These are phyloP conservation scores for Cenococcum geophilum DNA, from an alignment of 495 filamentous ascomycete genomes.

Conservation along the genomic window DNA sequence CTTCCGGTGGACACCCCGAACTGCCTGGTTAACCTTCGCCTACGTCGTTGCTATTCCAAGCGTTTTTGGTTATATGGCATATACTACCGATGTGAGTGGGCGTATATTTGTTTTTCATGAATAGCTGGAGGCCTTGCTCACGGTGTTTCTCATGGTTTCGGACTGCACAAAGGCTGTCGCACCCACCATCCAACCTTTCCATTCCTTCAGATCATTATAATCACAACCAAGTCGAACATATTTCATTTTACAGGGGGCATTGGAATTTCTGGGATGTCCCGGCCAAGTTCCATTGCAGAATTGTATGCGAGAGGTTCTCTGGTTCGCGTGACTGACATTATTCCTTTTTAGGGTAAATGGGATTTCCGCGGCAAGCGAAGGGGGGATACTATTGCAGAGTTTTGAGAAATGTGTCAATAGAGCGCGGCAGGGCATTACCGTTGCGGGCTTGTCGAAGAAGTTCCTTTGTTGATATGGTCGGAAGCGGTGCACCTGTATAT, in stretches of 20 bases:
- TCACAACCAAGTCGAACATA: too few relatives aligned
- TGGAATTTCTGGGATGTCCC: not conserved
- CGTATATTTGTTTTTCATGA: not conserved
- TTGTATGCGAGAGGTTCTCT: not conserved
- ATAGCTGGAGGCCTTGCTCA: not conserved
- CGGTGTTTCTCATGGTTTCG: not conserved
- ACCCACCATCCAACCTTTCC: too few relatives aligned
- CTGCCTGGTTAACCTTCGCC: slow-evolving; percentile 67
- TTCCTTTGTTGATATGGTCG: not conserved
- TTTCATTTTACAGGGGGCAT: too few relatives aligned
- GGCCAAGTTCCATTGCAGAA: not conserved
- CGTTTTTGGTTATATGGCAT: slow-evolving; percentile 62
- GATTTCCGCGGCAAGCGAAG: slow-evolving; percentile 80
- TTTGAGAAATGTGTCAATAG: slow-evolving; percentile 8
- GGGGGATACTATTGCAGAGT: slow-evolving; percentile 75
- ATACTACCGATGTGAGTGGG: slow-evolving; percentile 70
- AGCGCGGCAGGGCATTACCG: not conserved
- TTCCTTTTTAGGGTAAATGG: slow-evolving; percentile 64
- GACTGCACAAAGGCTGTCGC: too few relatives aligned
- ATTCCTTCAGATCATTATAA: too few relatives aligned
- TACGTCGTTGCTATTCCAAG: slow-evolving; percentile 67
- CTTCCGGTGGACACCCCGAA: slow-evolving; percentile 86
- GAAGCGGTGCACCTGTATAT: not conserved
- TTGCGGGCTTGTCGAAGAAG: not conserved
- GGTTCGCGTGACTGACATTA: not conserved